phyloP scores from a whole-genome alignment of 177 flowering plant genomes.

The Tripterygium wilfordii region DNA sequence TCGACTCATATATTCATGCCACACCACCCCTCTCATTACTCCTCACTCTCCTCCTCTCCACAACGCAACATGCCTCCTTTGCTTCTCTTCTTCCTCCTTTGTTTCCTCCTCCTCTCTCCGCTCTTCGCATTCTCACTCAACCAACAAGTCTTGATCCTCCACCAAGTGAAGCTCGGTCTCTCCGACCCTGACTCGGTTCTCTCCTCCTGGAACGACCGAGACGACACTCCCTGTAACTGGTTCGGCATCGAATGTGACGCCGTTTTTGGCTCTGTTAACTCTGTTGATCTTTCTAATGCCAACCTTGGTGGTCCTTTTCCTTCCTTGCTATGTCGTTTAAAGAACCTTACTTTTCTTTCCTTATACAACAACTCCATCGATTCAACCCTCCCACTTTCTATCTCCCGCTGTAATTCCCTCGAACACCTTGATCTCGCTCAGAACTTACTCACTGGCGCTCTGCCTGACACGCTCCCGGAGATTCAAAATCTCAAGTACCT shows the following conservation, averaged over 20 bases:
- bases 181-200: constrained; percentile 59
- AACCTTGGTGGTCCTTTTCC: constrained; percentile 70
- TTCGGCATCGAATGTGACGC: constrained; percentile 56
- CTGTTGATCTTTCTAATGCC: constrained; percentile 51
- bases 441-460: constrained; percentile 42
- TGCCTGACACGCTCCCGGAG: constrained; percentile 35
- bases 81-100: constrained; percentile 18
- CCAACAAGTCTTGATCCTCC: constrained; percentile 74
- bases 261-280: constrained; percentile 28
- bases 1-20: too few relatives aligned
- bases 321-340: constrained; percentile 50
- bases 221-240: constrained; percentile 70
- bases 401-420: constrained; percentile 42
- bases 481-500: constrained; percentile 35
- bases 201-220: constrained; percentile 54
- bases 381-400: constrained; percentile 43
- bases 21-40: too few relatives aligned
- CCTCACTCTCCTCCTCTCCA: not conserved
- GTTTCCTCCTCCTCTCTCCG: constrained; percentile 10
- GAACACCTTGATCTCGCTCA: constrained; percentile 55
- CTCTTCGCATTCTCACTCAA: constrained; percentile 27
- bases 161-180: constrained; percentile 39
- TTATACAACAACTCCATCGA: constrained; percentile 63
- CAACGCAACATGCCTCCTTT: not conserved
- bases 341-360: constrained; percentile 44